These are phyloP conservation scores for Beauveria scarabaeidicola DNA, from an alignment of 2,329 filamentous ascomycete species.

Conservation along the genomic window DNA sequence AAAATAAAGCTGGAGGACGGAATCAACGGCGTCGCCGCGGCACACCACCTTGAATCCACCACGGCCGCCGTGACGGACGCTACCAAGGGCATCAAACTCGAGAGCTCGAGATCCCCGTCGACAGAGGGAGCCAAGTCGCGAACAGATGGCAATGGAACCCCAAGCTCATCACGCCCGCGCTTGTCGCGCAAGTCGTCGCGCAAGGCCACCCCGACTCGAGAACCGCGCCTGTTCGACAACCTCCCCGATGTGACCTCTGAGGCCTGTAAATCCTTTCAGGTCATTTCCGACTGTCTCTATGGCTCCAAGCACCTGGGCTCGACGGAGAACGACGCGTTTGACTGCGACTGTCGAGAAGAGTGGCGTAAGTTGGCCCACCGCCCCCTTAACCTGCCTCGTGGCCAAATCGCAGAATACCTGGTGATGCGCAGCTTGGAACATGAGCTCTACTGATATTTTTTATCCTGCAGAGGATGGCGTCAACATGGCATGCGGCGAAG, in stretches of 20 bases:
- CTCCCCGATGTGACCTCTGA: slow-evolving; percentile 71
- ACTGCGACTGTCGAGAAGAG: slow-evolving; percentile 91
- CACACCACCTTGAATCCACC: not conserved
- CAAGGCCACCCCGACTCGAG: slow-evolving; percentile 52
- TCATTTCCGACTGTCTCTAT: slow-evolving; percentile 81
- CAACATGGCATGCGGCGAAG: slow-evolving; percentile 87
- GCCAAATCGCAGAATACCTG: not conserved
- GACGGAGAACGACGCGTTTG: slow-evolving; percentile 81
- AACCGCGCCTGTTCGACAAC: slow-evolving; percentile 61
- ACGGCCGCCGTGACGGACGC: not conserved
- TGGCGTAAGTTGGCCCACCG: slow-evolving; percentile 62
- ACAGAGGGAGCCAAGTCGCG: slow-evolving; percentile 36
- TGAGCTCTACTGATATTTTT: slow-evolving; percentile 12
- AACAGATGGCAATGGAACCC: slow-evolving; percentile 39
- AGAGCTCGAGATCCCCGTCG: slow-evolving; percentile 5
- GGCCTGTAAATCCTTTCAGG: slow-evolving; percentile 66
- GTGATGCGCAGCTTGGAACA: slow-evolving; percentile 14
- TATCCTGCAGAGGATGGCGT: slow-evolving; percentile 42
- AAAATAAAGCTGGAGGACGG: slow-evolving; percentile 26
- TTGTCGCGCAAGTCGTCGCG: slow-evolving; percentile 65
- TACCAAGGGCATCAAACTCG: not conserved
- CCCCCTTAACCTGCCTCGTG: not conserved
- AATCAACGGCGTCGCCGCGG: slow-evolving; percentile 16
- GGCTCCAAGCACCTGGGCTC: slow-evolving; percentile 84
- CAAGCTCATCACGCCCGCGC: slow-evolving; percentile 52